Evolutionary conservation across 805 yeast genomes (phyloP).

Genomic region (Wickerhamiella hasegawae): DNA sequence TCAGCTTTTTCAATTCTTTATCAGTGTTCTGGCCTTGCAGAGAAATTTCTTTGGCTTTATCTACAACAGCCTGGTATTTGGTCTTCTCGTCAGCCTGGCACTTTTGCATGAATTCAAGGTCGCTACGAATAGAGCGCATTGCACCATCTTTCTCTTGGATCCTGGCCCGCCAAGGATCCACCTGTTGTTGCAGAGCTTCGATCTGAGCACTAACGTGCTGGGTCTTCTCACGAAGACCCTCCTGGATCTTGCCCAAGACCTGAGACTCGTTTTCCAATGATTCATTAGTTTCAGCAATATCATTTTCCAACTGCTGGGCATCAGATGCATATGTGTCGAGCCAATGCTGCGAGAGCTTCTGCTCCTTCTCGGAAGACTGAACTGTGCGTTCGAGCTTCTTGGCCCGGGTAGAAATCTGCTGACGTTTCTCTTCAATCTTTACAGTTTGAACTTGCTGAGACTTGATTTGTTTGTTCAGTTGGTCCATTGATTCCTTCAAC

Average conservation of each 20-base stretch:
- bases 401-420: slow-evolving; percentile 12
- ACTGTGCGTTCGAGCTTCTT: slow-evolving; percentile 43
- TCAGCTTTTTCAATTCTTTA: slow-evolving; percentile 28
- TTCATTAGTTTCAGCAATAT: slow-evolving; percentile 20
- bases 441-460: slow-evolving; percentile 25
- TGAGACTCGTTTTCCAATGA: slow-evolving; percentile 30
- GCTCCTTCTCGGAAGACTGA: slow-evolving; percentile 32
- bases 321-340: slow-evolving; percentile 31
- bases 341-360: slow-evolving; percentile 19
- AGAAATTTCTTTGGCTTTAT: slow-evolving; percentile 31
- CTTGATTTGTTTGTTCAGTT: slow-evolving; percentile 4
- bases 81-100: slow-evolving; percentile 33
- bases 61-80: slow-evolving; percentile 31
- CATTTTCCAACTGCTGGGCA: slow-evolving; percentile 27
- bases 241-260: slow-evolving; percentile 45
- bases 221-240: slow-evolving; percentile 59
- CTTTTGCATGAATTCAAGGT: slow-evolving; percentile 40
- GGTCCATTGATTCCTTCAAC: background rate
- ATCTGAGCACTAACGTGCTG: slow-evolving; percentile 49
- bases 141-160: slow-evolving; percentile 48
- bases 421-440: slow-evolving; percentile 8
- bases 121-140: slow-evolving; percentile 46
- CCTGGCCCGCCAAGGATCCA: slow-evolving; percentile 73
- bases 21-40: slow-evolving; percentile 18
- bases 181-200: slow-evolving; percentile 40